Conservation (phyloP, 140 eudicot species). For the Erigeron philadelphicus region DNA sequence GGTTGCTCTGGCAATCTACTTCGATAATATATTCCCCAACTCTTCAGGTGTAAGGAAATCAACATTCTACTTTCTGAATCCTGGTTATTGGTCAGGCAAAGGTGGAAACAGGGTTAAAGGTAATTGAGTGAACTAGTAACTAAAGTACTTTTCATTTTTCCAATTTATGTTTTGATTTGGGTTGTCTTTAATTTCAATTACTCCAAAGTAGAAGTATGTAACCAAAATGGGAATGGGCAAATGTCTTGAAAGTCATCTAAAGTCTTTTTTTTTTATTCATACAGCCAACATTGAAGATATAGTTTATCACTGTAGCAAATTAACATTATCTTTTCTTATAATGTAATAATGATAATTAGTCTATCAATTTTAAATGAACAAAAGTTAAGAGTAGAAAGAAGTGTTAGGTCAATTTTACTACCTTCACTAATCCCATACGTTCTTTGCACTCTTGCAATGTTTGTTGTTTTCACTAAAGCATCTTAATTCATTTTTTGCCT, state of each 20-base stretch:
- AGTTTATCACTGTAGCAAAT: neutral
- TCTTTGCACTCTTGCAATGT: neutral
- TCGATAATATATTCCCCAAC: slow-evolving; percentile 78
- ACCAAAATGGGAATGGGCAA: slow-evolving; percentile 1
- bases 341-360: neutral
- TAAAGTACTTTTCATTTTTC: neutral
- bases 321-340: neutral
- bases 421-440: neutral
- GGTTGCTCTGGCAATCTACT: slow-evolving; percentile 78
- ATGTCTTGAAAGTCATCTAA: neutral
- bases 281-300: neutral
- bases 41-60: slow-evolving; percentile 77
- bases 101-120: slow-evolving; percentile 71
- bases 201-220: slow-evolving; percentile 1
- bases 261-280: neutral
- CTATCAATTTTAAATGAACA: neutral
- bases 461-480: slow-evolving; percentile 1
- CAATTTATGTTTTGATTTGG: neutral
- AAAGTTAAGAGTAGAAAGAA: neutral
- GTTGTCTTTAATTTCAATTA: slow-evolving; percentile 2
- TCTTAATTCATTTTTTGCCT: slow-evolving; percentile 21
- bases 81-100: slow-evolving; percentile 88
- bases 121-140: slow-evolving; percentile 23
- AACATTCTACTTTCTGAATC: slow-evolving; percentile 66
- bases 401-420: neutral